Base-by-base conservation (phyloP, 78 protist genomes). In the Mantamonas sphyraenae region DNA sequence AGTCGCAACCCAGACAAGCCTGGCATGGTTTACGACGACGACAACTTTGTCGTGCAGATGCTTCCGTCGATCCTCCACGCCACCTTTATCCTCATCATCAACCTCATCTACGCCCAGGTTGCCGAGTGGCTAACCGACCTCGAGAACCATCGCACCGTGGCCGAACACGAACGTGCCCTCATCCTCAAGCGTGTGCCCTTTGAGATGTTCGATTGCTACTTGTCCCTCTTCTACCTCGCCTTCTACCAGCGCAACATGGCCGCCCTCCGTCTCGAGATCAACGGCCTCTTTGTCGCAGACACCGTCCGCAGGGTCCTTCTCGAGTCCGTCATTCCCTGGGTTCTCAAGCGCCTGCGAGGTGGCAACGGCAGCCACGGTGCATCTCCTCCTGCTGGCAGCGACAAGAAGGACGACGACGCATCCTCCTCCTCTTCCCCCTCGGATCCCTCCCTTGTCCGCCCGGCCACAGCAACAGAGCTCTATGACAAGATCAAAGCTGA, bases 141-240 rank as follows among this genome's bases (percentile, higher is more conserved):
- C 22, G 76, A 68, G 70, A 57, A 74, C 64, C 56, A 57, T 67
- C 42, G 34, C 24, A 62, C 63, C 8, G 58, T 69, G 57, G 62
- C 2, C 24, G 72, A 68, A 60, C 53, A 58, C 26, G 76, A 69
- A 40, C 20, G 1, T 14, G 5, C 75, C 8, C 39, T 81, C 67
- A 10, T 74, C 20, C 17, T 69, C 66, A 81, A 81, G 68, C 80
- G 86, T 10, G 59, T 81, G 28, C 39, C 39, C 34, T 81, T 81
- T 53, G 86, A 81, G 77, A 12, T 40, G 19, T 34, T 81, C 45
- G 86, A 74, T 60, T 38, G 77, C 31, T 82, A 76, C 50, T 1
- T 71, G 40, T 4, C 82, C 7, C 70, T 82, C 4, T 76, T 82
- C 78, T 82, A 76, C 65, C 3, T 82, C 39, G 82, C 81, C 50